Evolutionary conservation across 257 asterid species (phyloP), one percentile per base, ranked within the genome.

Genomic region (Solanum tarapatanum): DNA sequence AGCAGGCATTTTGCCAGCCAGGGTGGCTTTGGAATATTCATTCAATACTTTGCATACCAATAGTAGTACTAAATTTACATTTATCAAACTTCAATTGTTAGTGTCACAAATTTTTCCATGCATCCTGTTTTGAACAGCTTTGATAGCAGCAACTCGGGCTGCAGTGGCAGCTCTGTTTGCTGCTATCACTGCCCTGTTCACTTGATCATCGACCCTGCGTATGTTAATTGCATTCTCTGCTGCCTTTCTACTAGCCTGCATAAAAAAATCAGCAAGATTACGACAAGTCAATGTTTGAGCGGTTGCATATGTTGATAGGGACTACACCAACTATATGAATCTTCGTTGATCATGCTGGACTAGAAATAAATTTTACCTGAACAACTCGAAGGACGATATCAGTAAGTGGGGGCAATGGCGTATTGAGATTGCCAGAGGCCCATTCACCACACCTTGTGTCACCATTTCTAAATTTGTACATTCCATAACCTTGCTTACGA

Each of bases 141-240:
- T 96, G 68, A 95, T 92, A 5, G 99, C 99, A 85, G 98, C 98
- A 32, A 96, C 99, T 90, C 99, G 92, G 0, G 98, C 98, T 1
- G 98, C 98, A 5, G 98, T 94, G 64, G 99, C 96, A 33, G 99
- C 98, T 76, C 93, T 86, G 82, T 96, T 94, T 14, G 98, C 98
- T 30, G 94, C 97, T 90, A 88, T 91, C 69, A 94, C 95, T 2
- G 97, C 95, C 85, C 91, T 95, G 97, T 93, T 93, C 66, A 95
- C 98, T 88, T 91, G 95, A 17, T 94, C 98, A 19, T 94, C 98
- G 12, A 93, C 94, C 43, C 91, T 90, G 3, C 73, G 91, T 19
- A 91, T 87, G 84, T 87, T 91, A 76, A 92, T 89, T 2, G 98
- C 96, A 10, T 89, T 93, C 87, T 93, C 95, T 10, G 99, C 97